Percentiles rank a stretch among this genome's conserved stretches.
phyloP scores from a whole-genome alignment of 2,329 filamentous ascomycete genomes.

The Fusarium sp. region DNA sequence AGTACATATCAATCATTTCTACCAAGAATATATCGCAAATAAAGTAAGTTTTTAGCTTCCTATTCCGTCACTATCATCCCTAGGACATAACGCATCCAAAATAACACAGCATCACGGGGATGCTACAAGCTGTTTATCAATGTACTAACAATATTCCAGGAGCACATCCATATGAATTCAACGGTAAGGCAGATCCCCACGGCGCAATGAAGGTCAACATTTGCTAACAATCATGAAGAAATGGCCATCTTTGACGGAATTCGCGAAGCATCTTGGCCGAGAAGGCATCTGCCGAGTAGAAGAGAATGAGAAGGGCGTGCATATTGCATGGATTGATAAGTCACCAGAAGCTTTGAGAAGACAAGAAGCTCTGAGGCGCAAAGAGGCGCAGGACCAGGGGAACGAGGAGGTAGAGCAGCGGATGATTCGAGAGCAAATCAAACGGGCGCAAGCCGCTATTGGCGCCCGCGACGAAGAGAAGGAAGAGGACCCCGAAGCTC shows the following conservation, averaged over 20 bases:
- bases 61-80: no score
- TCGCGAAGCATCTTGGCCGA: conserved; percentile 85
- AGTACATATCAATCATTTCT: conserved; percentile 91
- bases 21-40: conserved; percentile 91
- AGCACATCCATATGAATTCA: conserved; percentile 83
- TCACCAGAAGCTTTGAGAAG: conserved; percentile 85
- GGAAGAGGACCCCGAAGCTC: conserved; percentile 58
- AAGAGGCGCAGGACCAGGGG: conserved; percentile 88
- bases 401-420: conserved; percentile 91
- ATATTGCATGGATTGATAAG: conserved; percentile 92
- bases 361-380: conserved; percentile 83
- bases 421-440: conserved; percentile 86
- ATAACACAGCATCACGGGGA: no score
- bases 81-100: no score
- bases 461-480: conserved; percentile 58
- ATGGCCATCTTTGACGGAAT: conserved; percentile 75
- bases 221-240: neutral
- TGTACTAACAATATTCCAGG: conserved; percentile 45
- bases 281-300: conserved; percentile 93
- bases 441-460: conserved; percentile 72
- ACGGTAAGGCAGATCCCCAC: neutral
- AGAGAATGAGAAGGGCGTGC: conserved; percentile 86
- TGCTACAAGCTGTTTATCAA: no score
- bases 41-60: conserved; percentile 57
- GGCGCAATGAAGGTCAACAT: neutral